Conservation (phyloP, 2,329 filamentous ascomycete genomes). For the Ascosphaera acerosa region DNA sequence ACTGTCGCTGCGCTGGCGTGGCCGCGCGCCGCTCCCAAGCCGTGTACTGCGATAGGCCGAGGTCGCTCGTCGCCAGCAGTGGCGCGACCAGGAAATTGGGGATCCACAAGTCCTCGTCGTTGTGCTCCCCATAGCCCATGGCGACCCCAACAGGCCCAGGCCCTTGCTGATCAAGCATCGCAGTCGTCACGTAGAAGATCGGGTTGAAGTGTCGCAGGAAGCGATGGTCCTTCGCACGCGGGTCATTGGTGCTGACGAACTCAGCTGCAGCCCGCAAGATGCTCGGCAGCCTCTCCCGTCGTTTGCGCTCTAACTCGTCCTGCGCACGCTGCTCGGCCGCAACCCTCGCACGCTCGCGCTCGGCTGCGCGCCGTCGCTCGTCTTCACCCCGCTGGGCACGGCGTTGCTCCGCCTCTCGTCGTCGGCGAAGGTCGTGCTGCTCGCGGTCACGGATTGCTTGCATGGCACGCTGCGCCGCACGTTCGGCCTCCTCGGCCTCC, state of each 20-base stretch:
- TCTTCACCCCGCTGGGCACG: slow-evolving; percentile 22
- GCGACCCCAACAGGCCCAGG: no score
- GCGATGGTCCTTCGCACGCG: slow-evolving; percentile 16
- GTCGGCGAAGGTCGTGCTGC: slow-evolving; percentile 11
- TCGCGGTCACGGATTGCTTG: slow-evolving; percentile 3
- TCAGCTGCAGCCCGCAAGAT: slow-evolving; percentile 21
- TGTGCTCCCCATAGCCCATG: slow-evolving; percentile 12
- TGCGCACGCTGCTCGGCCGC: slow-evolving; percentile 20
- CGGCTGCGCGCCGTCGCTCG: slow-evolving; percentile 18
- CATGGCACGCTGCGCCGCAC: slow-evolving; percentile 12
- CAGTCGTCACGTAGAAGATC: slow-evolving; percentile 19
- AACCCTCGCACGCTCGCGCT: slow-evolving; percentile 18
- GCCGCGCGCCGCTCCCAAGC: slow-evolving; percentile 22
- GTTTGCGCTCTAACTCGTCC: slow-evolving; percentile 21
- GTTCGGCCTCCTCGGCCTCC: slow-evolving; percentile 15
- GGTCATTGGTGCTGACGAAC: slow-evolving; percentile 19
- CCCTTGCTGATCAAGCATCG: slow-evolving; percentile 20
- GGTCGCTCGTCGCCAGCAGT: slow-evolving; percentile 23
- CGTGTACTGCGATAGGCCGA: slow-evolving; percentile 22
- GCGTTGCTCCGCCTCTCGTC: slow-evolving; percentile 18
- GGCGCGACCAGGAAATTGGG: slow-evolving; percentile 25
- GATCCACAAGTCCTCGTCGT: slow-evolving; percentile 22
- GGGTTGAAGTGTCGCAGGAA: slow-evolving; percentile 24
- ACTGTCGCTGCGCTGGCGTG: slow-evolving; percentile 19
- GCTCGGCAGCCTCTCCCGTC: slow-evolving; percentile 21